Evolutionary conservation across 768 basidiomycete species (phyloP).

Genomic region (Brasilioporus rufonigricans): DNA sequence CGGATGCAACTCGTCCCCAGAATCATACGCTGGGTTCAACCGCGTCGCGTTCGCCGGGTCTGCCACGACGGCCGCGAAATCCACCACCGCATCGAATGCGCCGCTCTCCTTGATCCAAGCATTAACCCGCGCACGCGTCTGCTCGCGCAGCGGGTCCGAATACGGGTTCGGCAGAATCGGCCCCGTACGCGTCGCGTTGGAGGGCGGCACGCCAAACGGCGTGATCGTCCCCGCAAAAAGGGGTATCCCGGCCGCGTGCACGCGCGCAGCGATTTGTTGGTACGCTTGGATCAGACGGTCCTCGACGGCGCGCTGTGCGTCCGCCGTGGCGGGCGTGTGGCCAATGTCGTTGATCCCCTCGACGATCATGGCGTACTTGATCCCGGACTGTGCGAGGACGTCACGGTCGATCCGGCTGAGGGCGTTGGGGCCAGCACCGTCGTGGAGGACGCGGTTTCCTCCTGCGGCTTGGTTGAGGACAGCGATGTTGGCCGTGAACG

Average conservation of each 20-base stretch:
- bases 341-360: constrained; percentile 11
- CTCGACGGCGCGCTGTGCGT: not conserved
- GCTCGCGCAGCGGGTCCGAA: not conserved
- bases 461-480: not conserved
- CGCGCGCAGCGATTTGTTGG: not conserved
- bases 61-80: constrained; percentile 8
- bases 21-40: not conserved
- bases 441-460: not conserved
- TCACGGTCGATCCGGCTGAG: constrained; percentile 2
- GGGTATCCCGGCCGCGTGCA: not conserved
- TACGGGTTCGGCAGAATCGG: constrained; percentile 6
- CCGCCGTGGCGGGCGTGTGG: not conserved
- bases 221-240: constrained; percentile 6
- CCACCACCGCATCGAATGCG: constrained; percentile 1
- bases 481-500: not conserved
- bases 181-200: not conserved
- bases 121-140: not conserved
- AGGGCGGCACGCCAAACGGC: constrained; percentile 1
- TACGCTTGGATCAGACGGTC: constrained; percentile 7
- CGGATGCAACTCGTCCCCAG: constrained; percentile 2
- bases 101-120: not conserved
- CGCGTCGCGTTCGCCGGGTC: constrained; percentile 4
- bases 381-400: constrained; percentile 2
- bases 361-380: constrained; percentile 6
- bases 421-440: not conserved